phyloP scores from a whole-genome alignment of 2,329 filamentous ascomycete species.

The Aureobasidium sp. region DNA sequence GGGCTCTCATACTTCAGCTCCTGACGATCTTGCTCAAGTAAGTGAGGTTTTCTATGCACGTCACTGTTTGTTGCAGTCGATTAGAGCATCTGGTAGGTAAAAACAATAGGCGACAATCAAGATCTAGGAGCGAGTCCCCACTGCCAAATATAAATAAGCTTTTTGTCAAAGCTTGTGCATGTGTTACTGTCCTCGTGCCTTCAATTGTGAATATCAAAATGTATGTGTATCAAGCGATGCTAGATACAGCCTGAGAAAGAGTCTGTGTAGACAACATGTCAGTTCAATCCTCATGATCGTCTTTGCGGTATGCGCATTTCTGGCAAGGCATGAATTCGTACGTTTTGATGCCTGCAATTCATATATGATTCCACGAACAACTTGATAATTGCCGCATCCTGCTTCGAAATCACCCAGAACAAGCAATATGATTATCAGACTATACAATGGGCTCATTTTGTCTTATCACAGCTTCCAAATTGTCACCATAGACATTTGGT shows the following conservation, averaged over 20 bases:
- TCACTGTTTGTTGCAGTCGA: background rate
- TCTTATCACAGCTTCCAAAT: background rate
- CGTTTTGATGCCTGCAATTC: too few relatives aligned
- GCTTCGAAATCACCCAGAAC: too few relatives aligned
- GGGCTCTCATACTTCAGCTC: background rate
- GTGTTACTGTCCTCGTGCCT: background rate
- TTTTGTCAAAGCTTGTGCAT: background rate
- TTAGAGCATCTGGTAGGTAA: background rate
- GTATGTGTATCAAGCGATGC: background rate
- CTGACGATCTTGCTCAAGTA: background rate
- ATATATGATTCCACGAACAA: too few relatives aligned
- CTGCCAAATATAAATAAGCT: background rate
- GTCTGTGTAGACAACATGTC: background rate
- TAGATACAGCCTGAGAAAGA: background rate
- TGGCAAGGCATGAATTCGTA: background rate
- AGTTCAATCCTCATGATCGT: background rate
- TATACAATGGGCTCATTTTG: background rate
- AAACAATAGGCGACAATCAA: background rate
- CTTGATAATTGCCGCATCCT: too few relatives aligned
- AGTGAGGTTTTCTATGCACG: background rate
- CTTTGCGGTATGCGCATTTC: background rate
- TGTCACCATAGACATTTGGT: background rate
- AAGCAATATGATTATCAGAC: too few relatives aligned
- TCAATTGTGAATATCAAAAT: background rate
- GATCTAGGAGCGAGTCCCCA: background rate